Evolutionary conservation across 2,329 filamentous ascomycete species (phyloP), one percentile per base, ranked within the genome.

Genomic region (Leptodontidium sp.): DNA sequence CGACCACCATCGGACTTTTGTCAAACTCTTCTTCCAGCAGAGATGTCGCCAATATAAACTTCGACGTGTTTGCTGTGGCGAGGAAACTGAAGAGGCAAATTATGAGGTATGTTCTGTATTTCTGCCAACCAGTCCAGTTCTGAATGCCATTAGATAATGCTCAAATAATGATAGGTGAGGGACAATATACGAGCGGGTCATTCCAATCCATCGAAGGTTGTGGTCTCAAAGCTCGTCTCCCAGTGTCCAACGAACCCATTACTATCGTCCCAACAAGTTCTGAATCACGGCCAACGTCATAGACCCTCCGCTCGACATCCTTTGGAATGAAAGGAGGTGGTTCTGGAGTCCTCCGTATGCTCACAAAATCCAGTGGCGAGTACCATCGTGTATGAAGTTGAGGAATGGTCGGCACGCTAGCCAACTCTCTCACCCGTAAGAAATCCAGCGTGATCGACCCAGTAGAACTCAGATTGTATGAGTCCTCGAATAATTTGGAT

Each of bases 81-180:
- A 81, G 76, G 68, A 81, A 81, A 7, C 78, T 80, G 72, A 80
- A 81, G 64, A 77, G 76, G 70, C 80, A 81, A 58, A 80, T 77
- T 11, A 77, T 80, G 5, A 77, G 67, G 65, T 79, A 81, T 1
- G 78, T 80, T 7, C 66, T 65, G 50, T 67, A 61, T 26, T 72
- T 72, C n/a, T 68, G 65, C 65, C 65, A 62, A 12, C 17, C 61
- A 15, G 45, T 47, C 68, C 68, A 70, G 49, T 70, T 70, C 68
- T 70, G 4, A 59, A 17, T 6, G 29, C 4, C 1, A 11, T 53
- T 29, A 53, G 24, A 29, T 3, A 52, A 21, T 21, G 21, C 21
- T 21, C 21, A 29, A 14, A 24, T 9, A 53, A 4, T 32, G 1
- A 15, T 12, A 26, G n/a, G 6, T 14, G 21, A 7, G 24, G 61